Base-by-base conservation (phyloP, 2,329 filamentous ascomycete species). In the Cytospora piceicola region DNA sequence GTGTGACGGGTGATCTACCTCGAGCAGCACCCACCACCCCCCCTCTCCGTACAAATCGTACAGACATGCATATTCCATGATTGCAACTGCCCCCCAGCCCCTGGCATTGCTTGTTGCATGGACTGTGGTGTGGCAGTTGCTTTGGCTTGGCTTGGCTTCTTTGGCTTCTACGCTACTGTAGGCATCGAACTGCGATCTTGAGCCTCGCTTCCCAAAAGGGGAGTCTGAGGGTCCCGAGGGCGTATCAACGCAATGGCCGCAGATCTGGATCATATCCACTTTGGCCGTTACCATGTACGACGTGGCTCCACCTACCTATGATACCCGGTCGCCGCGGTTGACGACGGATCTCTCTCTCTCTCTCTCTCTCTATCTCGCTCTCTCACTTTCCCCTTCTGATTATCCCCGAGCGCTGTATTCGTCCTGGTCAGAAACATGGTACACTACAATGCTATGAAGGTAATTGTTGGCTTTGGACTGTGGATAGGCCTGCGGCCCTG, bases 1-100 rank as follows among this genome's bases (percentile, higher is more conserved):
- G 63, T 62, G 60, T 51, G 58, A 65, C 58, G 24, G 53, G 46
- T 30, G 63, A 62, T 57, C 58, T 46, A 46, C 12, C 17, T 22
- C 1, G 4, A 30, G 20, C 15, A 56, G 29, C 51, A 29, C 52
- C 30, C 30, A 32, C 22, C 34, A 20, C n/a, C n/a, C n/a, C n/a
- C n/a, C n/a, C n/a, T n/a, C n/a, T n/a, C n/a, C n/a, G n/a, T n/a
- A n/a, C n/a, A n/a, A n/a, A n/a, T 22, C 22, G 24, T 17, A 59
- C 4, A 56, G 4, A 15, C 15, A 29, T 57, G n/a, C 52, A 62
- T 22, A 17, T n/a, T 27, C 51, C 14, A 27, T 27, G 24, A 29
- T 12, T 4, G 24, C 24, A 9, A 30, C 27, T 17, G 51, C 29
- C 15, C 11, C 15, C 11, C 24, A 11, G 22, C n/a, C 39, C 53